Evolutionary conservation across 805 yeast genomes (phyloP), one percentile per base, ranked within the genome.

Genomic region (Yamadazyma paraphyllophila): DNA sequence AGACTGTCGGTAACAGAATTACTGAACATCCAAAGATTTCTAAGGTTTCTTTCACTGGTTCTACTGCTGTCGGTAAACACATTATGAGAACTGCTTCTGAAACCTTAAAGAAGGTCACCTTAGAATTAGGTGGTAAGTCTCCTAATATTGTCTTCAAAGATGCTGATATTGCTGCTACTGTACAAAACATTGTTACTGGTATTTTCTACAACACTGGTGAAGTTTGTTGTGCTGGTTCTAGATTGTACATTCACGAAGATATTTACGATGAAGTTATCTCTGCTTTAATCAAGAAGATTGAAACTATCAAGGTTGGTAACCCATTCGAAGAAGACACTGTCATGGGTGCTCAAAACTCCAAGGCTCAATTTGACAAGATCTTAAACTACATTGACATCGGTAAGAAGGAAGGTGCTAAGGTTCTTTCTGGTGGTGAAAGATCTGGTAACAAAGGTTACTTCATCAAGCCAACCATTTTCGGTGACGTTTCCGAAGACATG

Each of bases 101-200:
- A 52, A 78, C 88, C 40, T 76, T 91, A 67, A 91, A 91, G 78
- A 89, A 87, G 67, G 88, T 90, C 52, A 91, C 97, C 36, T 78
- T 91, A 63, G 98, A 91, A 74, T 82, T 90, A 59, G 98, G 98
- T 63, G 98, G 98, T 64, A 91, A 91, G 74, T 90, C 97, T 29
- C 96, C 98, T 60, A 83, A 86, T 68, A 82, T 91, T 56, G 83
- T 91, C 41, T 89, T 86, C 62, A 83, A 84, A 60, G 97, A 91
- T 63, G 91, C 92, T 46, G 82, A 91, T 65, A 63, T 91, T 48
- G 82, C 84, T 46, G 74, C 76, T 60, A 87, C 97, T 42, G 85
- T 88, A 42, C 76, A 83, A 56, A 80, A 82, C 76, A 82, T 89
- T 55, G 77, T 86, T 47, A 64, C 77, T 46, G 97, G 96, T 67